These are phyloP conservation scores for Penicillium lividum DNA, from an alignment of 495 filamentous ascomycete species.

Conservation along the genomic window DNA sequence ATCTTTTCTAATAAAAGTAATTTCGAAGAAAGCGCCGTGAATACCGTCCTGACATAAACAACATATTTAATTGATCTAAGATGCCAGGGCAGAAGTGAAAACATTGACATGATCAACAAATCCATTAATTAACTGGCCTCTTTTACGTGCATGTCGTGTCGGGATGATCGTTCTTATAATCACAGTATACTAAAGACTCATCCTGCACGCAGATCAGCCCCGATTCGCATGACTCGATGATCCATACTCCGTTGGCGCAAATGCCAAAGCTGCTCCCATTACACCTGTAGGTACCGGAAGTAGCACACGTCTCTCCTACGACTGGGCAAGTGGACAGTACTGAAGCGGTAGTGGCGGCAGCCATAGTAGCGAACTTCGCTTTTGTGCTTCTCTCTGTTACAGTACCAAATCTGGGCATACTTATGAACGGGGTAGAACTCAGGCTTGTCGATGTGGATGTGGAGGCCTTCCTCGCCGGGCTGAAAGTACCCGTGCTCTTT, in stretches of 20 bases:
- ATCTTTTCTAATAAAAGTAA: too few species aligned
- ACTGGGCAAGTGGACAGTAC: not conserved
- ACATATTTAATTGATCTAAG: too few species aligned
- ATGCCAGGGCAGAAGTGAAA: too few species aligned
- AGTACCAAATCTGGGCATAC: not conserved
- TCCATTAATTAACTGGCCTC: too few species aligned
- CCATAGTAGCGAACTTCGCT: not conserved
- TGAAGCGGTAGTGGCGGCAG: not conserved
- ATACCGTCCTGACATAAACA: too few species aligned
- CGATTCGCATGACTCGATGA: not conserved
- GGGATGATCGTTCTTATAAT: not conserved
- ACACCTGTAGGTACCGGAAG: not conserved
- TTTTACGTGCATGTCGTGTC: not conserved
- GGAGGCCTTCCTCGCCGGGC: not conserved
- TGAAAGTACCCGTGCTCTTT: not conserved
- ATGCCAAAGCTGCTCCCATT: not conserved
- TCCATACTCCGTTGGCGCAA: not conserved
- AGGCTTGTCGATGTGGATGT: too few species aligned
- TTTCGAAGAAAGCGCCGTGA: too few species aligned
- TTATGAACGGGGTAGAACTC: too few species aligned
- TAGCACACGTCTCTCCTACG: not conserved
- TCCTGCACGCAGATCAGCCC: not conserved
- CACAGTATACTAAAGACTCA: not conserved
- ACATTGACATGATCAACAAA: too few species aligned
- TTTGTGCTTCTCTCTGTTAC: not conserved